Conservation (phyloP, 495 filamentous ascomycete species). For the Penicillium arizonense region DNA sequence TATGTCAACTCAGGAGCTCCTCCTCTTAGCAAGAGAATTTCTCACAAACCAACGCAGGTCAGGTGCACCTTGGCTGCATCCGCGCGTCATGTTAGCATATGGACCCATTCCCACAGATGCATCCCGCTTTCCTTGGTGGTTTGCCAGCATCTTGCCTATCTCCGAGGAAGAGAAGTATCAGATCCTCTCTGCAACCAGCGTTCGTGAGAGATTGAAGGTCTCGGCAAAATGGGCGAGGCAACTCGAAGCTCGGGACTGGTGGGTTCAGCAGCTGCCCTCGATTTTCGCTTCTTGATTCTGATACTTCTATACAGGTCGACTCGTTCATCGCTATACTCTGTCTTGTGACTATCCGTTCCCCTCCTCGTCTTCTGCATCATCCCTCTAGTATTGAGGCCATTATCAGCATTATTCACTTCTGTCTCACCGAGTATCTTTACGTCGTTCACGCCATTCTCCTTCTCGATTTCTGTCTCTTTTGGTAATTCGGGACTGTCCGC, state of each 20-base stretch:
- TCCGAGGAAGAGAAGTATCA: slow-evolving; percentile 76
- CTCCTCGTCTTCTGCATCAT: slow-evolving; percentile 40
- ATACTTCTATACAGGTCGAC: slow-evolving; percentile 26
- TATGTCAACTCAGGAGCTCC: slow-evolving; percentile 67
- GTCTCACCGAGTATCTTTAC: slow-evolving; percentile 29
- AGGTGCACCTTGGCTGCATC: slow-evolving; percentile 71
- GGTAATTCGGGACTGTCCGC: slow-evolving; percentile 21
- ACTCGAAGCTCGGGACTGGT: slow-evolving; percentile 72
- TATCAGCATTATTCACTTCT: slow-evolving; percentile 19
- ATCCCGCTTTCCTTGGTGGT: slow-evolving; percentile 84
- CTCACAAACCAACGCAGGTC: slow-evolving; percentile 61
- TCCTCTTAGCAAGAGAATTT: slow-evolving; percentile 63
- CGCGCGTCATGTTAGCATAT: slow-evolving; percentile 68
- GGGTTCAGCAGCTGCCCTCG: slow-evolving; percentile 34
- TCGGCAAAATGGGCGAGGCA: slow-evolving; percentile 71
- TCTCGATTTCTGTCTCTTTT: slow-evolving; percentile 44
- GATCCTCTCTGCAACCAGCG: slow-evolving; percentile 66
- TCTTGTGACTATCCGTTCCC: slow-evolving; percentile 54
- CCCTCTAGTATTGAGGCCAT: slow-evolving; percentile 23
- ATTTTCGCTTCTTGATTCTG: slow-evolving; percentile 8
- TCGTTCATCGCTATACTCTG: slow-evolving; percentile 32
- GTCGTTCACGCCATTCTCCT: slow-evolving; percentile 33
- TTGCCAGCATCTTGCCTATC: slow-evolving; percentile 77
- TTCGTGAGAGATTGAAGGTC: slow-evolving; percentile 78
- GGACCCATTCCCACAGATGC: slow-evolving; percentile 74